phyloP scores from a whole-genome alignment of 73 alveolate genomes.

The Tetrahymena thermophila region DNA sequence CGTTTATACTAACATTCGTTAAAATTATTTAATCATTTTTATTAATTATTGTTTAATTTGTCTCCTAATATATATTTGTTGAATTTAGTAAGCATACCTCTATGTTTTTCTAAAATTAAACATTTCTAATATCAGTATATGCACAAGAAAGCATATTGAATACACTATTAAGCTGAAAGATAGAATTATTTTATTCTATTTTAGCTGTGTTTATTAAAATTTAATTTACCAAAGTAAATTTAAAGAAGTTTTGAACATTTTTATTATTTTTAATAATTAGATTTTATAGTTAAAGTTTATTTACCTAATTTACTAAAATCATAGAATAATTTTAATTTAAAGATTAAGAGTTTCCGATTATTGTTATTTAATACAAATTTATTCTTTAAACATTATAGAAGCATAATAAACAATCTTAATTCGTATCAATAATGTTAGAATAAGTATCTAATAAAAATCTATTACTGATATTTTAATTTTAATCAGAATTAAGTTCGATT shows the following conservation, averaged over 20 bases:
- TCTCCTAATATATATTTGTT: background rate
- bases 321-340: background rate
- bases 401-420: background rate
- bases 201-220: background rate
- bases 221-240: background rate
- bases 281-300: background rate
- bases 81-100: background rate
- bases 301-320: background rate
- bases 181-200: background rate
- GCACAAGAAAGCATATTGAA: background rate
- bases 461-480: background rate
- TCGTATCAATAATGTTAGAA: background rate
- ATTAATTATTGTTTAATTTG: background rate
- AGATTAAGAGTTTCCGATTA: background rate
- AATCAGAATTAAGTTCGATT: background rate
- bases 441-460: background rate
- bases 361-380: background rate
- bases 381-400: background rate
- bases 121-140: background rate
- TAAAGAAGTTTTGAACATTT: background rate
- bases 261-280: background rate
- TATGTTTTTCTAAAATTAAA: background rate
- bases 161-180: background rate
- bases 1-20: background rate
- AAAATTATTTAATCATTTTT: background rate